Conservation (phyloP, 2,329 filamentous ascomycete genomes). For the Talaromyces sp. region DNA sequence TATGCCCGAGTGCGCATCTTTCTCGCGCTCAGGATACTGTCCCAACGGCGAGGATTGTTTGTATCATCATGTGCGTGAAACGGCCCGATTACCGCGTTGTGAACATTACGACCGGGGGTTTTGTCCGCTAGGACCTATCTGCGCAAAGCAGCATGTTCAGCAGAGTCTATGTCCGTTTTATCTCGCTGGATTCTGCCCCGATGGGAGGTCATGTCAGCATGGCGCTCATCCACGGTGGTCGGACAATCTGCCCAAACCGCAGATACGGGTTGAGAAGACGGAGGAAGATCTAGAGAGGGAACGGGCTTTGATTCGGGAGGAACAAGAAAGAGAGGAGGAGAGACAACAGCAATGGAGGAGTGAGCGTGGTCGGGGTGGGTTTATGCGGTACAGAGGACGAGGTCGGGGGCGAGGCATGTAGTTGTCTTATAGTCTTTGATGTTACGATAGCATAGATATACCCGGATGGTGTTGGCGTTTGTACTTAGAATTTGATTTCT, state of each 20-base stretch:
- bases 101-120: constrained; percentile 94
- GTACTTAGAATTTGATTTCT: background rate
- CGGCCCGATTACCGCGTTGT: constrained; percentile 74
- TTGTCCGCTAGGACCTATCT: constrained; percentile 83
- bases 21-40: constrained; percentile 88
- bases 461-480: constrained; percentile 12
- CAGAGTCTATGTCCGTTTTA: constrained; percentile 80
- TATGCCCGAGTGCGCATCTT: constrained; percentile 99
- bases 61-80: constrained; percentile 84
- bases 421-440: background rate
- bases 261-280: constrained; percentile 67
- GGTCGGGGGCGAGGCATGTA: constrained; percentile 35
- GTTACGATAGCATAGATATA: constrained; percentile 5
- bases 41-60: constrained; percentile 95
- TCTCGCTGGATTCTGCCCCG: constrained; percentile 90
- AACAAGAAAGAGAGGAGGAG: constrained; percentile 58
- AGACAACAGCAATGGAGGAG: constrained; percentile 54
- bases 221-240: constrained; percentile 80
- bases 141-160: constrained; percentile 84
- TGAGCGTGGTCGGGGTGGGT: constrained; percentile 53
- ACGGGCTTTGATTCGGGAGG: constrained; percentile 55
- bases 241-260: constrained; percentile 62
- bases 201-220: constrained; percentile 71
- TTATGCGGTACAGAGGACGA: constrained; percentile 48
- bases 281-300: constrained; percentile 66